Evolutionary conservation across 2,329 filamentous ascomycete genomes (phyloP).

Genomic region (Colletotrichum gigasporum): DNA sequence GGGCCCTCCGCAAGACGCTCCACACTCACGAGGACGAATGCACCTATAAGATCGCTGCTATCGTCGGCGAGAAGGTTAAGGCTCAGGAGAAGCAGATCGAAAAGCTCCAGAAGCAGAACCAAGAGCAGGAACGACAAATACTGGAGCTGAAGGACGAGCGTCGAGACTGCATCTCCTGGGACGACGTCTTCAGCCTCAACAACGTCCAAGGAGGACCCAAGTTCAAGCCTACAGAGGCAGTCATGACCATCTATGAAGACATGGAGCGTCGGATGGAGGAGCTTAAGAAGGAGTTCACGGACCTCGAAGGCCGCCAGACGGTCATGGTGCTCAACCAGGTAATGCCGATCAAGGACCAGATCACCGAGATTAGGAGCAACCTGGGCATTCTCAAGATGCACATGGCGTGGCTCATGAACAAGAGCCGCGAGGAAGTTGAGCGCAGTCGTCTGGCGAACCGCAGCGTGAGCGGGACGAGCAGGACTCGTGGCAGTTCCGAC

Average conservation of each 20-base stretch:
- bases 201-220: constrained; percentile 25
- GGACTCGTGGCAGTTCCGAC: constrained; percentile 37
- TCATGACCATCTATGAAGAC: constrained; percentile 35
- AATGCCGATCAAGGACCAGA: constrained; percentile 68
- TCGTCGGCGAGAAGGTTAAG: constrained; percentile 56
- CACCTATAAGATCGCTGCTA: constrained; percentile 61
- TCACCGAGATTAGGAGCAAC: constrained; percentile 67
- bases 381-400: constrained; percentile 68
- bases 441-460: constrained; percentile 40
- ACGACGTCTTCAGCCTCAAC: constrained; percentile 28
- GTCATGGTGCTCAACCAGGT: constrained; percentile 71
- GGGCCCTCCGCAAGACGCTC: constrained; percentile 49
- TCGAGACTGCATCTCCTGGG: constrained; percentile 29
- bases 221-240: constrained; percentile 32
- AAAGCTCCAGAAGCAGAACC: constrained; percentile 45
- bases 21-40: constrained; percentile 58
- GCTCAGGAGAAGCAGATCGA: constrained; percentile 59
- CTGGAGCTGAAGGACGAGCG: constrained; percentile 42
- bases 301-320: constrained; percentile 68
- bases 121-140: constrained; percentile 46
- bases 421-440: constrained; percentile 56
- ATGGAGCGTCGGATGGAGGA: constrained; percentile 57
- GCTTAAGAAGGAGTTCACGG: constrained; percentile 64
- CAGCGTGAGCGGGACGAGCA: constrained; percentile 34
- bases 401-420: constrained; percentile 66